Evolutionary conservation across 2,329 filamentous ascomycete genomes (phyloP).

Genomic region (Bertia moriformis): DNA sequence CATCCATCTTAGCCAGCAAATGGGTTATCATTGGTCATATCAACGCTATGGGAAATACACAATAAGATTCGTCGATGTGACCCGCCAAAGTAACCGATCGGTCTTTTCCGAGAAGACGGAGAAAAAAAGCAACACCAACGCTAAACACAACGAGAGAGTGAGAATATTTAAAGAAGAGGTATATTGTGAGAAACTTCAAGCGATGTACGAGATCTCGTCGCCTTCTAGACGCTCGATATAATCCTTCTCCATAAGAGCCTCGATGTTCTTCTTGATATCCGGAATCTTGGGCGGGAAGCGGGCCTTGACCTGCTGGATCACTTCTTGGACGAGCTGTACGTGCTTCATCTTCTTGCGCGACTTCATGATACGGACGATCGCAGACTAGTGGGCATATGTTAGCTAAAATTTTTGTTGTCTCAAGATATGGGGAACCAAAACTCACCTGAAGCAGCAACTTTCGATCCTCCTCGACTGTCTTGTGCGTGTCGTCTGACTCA

Average conservation of each 20-base stretch:
- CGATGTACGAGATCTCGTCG: conserved; percentile 87
- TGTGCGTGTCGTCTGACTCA: conserved; percentile 92
- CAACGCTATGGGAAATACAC: background rate
- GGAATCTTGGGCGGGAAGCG: conserved; percentile 84
- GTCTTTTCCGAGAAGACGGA: no score
- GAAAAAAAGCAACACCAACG: background rate
- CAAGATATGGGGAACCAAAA: no score
- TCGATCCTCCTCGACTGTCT: conserved; percentile 96
- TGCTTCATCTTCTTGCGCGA: conserved; percentile 98
- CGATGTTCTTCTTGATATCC: conserved; percentile 99
- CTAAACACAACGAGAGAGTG: no score
- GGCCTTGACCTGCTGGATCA: conserved; percentile 83
- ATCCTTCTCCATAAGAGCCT: conserved; percentile 96
- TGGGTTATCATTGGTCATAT: background rate
- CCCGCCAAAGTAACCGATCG: no score
- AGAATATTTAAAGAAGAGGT: no score
- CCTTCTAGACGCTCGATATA: conserved; percentile 91
- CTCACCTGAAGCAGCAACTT: conserved; percentile 91
- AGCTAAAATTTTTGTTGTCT: conserved; percentile 8
- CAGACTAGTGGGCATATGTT: conserved; percentile 51
- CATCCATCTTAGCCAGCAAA: no score
- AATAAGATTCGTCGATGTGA: no score
- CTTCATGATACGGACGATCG: conserved; percentile 99
- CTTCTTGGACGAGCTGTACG: conserved; percentile 81
- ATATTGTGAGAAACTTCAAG: no score